Conservation (phyloP, 306 rosid species). For the Cucurbita argyrosperma region DNA sequence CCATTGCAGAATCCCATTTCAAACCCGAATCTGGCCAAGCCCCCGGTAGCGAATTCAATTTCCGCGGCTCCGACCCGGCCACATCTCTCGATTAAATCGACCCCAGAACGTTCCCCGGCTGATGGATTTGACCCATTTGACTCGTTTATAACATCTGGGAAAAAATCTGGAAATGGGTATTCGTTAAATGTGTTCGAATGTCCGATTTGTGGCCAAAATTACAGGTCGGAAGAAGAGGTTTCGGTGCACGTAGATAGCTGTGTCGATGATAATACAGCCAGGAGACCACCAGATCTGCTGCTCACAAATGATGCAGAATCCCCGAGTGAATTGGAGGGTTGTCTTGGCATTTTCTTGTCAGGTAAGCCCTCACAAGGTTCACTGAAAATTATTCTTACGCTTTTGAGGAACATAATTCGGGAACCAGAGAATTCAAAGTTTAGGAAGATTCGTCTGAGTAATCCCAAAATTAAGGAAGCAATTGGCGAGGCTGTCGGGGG, state of each 20-base stretch:
- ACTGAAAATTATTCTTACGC: constrained; percentile 48
- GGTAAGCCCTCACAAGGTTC: constrained; percentile 58
- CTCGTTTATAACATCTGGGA: constrained; percentile 57
- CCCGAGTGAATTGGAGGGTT: constrained; percentile 34
- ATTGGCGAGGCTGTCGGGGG: constrained; percentile 63
- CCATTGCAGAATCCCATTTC: constrained; percentile 18
- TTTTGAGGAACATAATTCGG: constrained; percentile 53
- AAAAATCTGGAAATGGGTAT: constrained; percentile 54
- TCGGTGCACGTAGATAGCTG: constrained; percentile 64
- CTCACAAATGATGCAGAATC: constrained; percentile 10
- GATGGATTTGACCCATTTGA: constrained; percentile 76
- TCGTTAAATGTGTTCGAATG: constrained; percentile 52
- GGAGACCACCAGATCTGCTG: constrained; percentile 12
- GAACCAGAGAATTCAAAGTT: constrained; percentile 82
- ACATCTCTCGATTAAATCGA: constrained; percentile 7
- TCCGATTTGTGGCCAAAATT: constrained; percentile 55
- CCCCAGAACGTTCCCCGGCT: constrained; percentile 18
- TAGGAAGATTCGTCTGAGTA: constrained; percentile 66
- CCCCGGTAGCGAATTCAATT: constrained; percentile 17
- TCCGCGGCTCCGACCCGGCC: constrained; percentile 4
- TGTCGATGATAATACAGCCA: constrained; percentile 14
- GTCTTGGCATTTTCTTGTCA: constrained; percentile 39
- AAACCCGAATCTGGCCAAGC: constrained; percentile 29
- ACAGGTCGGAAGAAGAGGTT: constrained; percentile 68
- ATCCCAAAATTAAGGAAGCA: constrained; percentile 73